These are phyloP conservation scores for Parmelia sp. DNA, from an alignment of 495 filamentous ascomycete genomes.

Conservation along the genomic window DNA sequence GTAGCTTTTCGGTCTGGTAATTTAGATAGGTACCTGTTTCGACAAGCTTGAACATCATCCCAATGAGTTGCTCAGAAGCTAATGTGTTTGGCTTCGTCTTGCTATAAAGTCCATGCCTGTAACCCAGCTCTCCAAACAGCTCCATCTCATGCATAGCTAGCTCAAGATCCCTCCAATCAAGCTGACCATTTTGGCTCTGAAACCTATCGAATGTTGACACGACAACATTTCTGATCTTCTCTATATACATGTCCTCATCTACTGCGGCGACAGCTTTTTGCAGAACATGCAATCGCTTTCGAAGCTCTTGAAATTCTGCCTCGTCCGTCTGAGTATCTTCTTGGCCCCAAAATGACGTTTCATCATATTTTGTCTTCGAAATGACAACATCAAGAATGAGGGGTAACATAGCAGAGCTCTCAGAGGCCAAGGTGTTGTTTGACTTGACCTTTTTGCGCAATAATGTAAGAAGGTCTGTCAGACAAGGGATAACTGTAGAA, in stretches of 20 bases:
- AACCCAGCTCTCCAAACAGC: conserved; percentile 86
- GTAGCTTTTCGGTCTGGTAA: background rate
- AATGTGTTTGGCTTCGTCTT: conserved; percentile 72
- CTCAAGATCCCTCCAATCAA: conserved; percentile 95
- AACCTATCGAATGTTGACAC: conserved; percentile 72
- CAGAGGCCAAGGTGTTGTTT: conserved; percentile 52
- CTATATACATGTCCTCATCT: conserved; percentile 76
- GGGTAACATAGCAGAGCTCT: conserved; percentile 70
- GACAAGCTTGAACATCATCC: conserved; percentile 92
- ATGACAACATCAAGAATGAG: conserved; percentile 87
- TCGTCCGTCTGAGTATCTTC: conserved; percentile 95
- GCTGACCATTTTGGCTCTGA: conserved; percentile 58
- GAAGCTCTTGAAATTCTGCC: conserved; percentile 93
- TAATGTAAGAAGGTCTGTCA: conserved; percentile 83
- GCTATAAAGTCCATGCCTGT: conserved; percentile 71
- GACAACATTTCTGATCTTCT: conserved; percentile 77
- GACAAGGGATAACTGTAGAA: conserved; percentile 83
- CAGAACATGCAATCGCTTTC: conserved; percentile 77
- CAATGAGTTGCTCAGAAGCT: conserved; percentile 68
- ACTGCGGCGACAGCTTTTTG: conserved; percentile 86
- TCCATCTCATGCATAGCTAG: conserved; percentile 95
- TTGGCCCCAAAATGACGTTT: conserved; percentile 86
- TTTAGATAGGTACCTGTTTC: conserved; percentile 62
- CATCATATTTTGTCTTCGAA: conserved; percentile 92
- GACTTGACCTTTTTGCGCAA: conserved; percentile 68